Percentiles rank a stretch among this genome's conserved stretches.
These are phyloP conservation scores for Lactifluus pinguis DNA, from an alignment of 768 basidiomycete genomes.

Conservation along the genomic window DNA sequence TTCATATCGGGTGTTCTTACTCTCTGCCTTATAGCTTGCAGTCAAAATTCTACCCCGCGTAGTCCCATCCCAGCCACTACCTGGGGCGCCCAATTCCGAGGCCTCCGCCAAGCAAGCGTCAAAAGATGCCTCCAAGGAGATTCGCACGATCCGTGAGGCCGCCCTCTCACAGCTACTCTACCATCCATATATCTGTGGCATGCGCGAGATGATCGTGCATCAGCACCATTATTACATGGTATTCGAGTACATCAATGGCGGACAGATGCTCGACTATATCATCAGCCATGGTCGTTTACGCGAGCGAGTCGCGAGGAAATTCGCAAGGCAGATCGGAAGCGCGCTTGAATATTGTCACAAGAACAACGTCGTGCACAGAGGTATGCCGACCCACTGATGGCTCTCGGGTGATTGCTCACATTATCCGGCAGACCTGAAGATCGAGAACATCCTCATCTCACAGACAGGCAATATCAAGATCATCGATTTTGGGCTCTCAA, in stretches of 20 bases:
- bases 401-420: background rate
- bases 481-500: constrained; percentile 97
- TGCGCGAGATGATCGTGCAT: constrained; percentile 98
- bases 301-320: constrained; percentile 94
- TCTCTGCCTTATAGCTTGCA: constrained; percentile 55
- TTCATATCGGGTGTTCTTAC: background rate
- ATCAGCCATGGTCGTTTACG: constrained; percentile 94
- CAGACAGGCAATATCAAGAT: constrained; percentile 99
- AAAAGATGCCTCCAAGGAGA: constrained; percentile 94
- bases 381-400: constrained; percentile 28
- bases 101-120: constrained; percentile 67
- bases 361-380: constrained; percentile 96
- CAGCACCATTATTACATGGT: constrained; percentile 99
- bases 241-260: constrained; percentile 96
- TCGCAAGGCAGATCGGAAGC: constrained; percentile 93
- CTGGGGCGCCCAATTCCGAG: constrained; percentile 40
- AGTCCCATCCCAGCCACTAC: constrained; percentile 47
- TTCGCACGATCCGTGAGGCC: constrained; percentile 91
- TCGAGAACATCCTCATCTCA: constrained; percentile 98
- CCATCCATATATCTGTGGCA: constrained; percentile 98
- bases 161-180: constrained; percentile 91
- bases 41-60: constrained; percentile 96
- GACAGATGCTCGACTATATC: constrained; percentile 99
- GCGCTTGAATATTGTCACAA: constrained; percentile 95
- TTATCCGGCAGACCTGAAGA: constrained; percentile 70